phyloP scores from a whole-genome alignment of 1,284 basidiomycete species.

The Lignosus rhinocerotis region DNA sequence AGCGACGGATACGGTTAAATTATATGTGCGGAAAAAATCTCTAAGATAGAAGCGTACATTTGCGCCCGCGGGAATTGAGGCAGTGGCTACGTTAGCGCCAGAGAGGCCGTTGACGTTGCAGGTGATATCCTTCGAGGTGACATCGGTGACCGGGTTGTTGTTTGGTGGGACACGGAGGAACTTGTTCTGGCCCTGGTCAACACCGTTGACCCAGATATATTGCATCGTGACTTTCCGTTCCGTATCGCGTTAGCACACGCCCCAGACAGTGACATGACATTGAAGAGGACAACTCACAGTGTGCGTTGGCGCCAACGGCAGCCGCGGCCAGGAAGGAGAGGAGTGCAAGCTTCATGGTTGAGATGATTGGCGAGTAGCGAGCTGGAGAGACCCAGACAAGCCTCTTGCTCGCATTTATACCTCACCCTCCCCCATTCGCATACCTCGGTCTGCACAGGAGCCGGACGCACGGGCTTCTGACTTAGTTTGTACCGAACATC shows the following conservation, averaged over 20 bases:
- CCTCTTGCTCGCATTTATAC: conserved; percentile 13
- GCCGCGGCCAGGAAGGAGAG: conserved; percentile 36
- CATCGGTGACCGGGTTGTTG: conserved; percentile 55
- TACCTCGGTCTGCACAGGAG: background rate
- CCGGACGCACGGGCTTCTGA: conserved; percentile 4
- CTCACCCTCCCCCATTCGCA: background rate
- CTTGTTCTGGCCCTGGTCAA: conserved; percentile 46
- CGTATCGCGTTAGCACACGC: background rate
- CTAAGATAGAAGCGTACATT: conserved; percentile 31
- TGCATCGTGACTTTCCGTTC: conserved; percentile 45
- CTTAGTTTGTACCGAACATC: conserved; percentile 1
- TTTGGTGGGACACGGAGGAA: conserved; percentile 49
- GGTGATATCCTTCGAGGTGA: conserved; percentile 48
- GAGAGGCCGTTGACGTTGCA: conserved; percentile 52
- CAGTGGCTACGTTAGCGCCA: conserved; percentile 40
- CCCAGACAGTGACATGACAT: too few relatives aligned
- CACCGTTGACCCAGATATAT: conserved; percentile 49
- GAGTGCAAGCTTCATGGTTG: conserved; percentile 31
- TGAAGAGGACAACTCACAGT: conserved; percentile 34
- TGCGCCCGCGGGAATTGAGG: conserved; percentile 43
- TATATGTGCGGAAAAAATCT: background rate
- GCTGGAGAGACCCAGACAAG: conserved; percentile 1
- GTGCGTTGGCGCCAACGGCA: conserved; percentile 41
- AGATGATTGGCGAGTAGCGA: background rate
- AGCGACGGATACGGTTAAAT: conserved; percentile 2